These are phyloP conservation scores for Aurifilum marmelostoma DNA, from an alignment of 2,329 filamentous ascomycete genomes.

Conservation along the genomic window DNA sequence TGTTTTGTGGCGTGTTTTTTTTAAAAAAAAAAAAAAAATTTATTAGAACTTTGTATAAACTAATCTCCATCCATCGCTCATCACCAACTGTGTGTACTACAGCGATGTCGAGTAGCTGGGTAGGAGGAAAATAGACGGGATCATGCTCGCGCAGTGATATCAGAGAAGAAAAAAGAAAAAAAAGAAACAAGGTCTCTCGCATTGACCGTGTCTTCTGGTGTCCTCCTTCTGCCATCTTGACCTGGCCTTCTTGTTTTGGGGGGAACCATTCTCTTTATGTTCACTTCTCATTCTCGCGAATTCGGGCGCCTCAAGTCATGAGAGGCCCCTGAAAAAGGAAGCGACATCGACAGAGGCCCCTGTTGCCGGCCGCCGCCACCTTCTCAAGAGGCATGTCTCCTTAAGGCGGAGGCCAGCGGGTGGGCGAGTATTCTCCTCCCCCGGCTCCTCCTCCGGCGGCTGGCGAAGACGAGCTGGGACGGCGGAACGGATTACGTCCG, in stretches of 20 bases:
- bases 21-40: too few relatives aligned
- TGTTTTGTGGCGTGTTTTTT: background rate
- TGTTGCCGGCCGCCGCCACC: too few relatives aligned
- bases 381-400: background rate
- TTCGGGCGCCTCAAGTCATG: background rate
- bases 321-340: background rate
- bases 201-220: background rate
- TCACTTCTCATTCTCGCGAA: too few relatives aligned
- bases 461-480: background rate
- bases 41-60: background rate
- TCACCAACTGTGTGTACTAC: background rate
- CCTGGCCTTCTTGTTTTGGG: too few relatives aligned
- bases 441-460: background rate
- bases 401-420: background rate
- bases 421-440: too few relatives aligned
- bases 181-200: background rate
- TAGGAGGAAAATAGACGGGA: background rate
- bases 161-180: background rate
- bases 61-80: background rate
- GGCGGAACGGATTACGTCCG: conserved; percentile 2
- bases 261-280: too few relatives aligned
- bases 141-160: background rate
- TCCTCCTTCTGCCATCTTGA: background rate
- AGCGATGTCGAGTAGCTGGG: background rate
- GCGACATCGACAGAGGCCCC: background rate